phyloP scores from a whole-genome alignment of 495 filamentous ascomycete species.

The Diplogelasinospora grovesii region DNA sequence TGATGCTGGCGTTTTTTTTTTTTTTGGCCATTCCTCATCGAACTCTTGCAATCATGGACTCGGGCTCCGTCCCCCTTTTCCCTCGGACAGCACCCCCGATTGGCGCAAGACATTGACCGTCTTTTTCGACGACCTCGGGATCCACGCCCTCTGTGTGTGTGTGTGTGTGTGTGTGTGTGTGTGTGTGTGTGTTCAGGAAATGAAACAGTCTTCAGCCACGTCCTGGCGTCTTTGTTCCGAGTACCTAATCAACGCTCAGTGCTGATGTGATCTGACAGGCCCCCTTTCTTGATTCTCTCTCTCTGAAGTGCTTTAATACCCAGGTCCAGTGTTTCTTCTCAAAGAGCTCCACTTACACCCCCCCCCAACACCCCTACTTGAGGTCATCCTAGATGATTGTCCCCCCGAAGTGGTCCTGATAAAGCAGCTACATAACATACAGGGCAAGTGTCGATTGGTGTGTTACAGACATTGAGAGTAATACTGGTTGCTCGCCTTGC shows the following conservation, averaged over 20 bases:
- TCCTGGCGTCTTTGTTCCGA: slow-evolving; percentile 71
- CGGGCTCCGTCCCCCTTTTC: slow-evolving; percentile 37
- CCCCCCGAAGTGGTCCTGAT: too few relatives aligned
- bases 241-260: slow-evolving; percentile 79
- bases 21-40: too few relatives aligned
- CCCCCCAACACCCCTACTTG: too few relatives aligned
- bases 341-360: slow-evolving; percentile 56
- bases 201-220: slow-evolving; percentile 80
- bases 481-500: slow-evolving; percentile 36
- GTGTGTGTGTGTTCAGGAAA: slow-evolving; percentile 60
- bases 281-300: slow-evolving; percentile 65
- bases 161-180: too few relatives aligned
- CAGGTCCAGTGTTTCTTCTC: slow-evolving; percentile 60
- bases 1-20: too few relatives aligned
- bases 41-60: slow-evolving; percentile 34
- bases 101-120: slow-evolving; percentile 54
- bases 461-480: slow-evolving; percentile 39
- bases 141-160: slow-evolving; percentile 72
- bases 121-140: slow-evolving; percentile 52
- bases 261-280: slow-evolving; percentile 72
- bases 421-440: not conserved
- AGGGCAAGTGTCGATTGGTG: too few relatives aligned
- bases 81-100: slow-evolving; percentile 63
- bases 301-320: slow-evolving; percentile 71
- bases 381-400: too few relatives aligned